phyloP scores from a whole-genome alignment of 1,284 basidiomycete genomes.

The Gomphus bonarii region DNA sequence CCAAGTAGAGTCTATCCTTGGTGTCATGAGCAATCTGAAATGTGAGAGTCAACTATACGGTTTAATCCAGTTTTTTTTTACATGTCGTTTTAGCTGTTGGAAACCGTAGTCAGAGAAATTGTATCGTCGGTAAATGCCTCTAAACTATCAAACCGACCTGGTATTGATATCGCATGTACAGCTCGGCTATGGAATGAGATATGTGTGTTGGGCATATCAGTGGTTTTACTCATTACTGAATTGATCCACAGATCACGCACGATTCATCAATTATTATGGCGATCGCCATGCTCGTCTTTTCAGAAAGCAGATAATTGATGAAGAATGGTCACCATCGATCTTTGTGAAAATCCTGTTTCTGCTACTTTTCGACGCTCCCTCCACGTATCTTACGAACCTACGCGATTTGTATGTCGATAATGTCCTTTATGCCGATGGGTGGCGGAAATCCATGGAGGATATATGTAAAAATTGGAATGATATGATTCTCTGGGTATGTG shows the following conservation, averaged over 20 bases:
- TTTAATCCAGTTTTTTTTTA: not conserved
- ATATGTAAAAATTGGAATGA: not conserved
- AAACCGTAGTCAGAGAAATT: not conserved
- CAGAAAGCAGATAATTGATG: constrained; percentile 7
- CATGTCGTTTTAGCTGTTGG: not conserved
- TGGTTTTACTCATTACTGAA: not conserved
- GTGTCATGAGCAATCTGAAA: not conserved
- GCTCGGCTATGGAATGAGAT: constrained; percentile 2
- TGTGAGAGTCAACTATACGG: not conserved
- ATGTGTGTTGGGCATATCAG: not conserved
- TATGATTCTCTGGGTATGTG: constrained; percentile 1
- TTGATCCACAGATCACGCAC: not conserved
- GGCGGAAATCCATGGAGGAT: constrained; percentile 20
- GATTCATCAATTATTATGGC: constrained; percentile 14
- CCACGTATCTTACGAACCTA: constrained; percentile 17
- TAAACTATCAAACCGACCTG: not conserved
- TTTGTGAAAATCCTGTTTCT: constrained; percentile 4
- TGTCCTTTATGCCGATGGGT: constrained; percentile 24
- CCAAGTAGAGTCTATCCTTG: not conserved
- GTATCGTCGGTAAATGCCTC: not conserved
- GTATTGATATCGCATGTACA: not conserved
- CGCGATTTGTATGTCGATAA: constrained; percentile 23
- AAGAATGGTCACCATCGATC: not conserved
- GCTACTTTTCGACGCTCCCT: constrained; percentile 23
- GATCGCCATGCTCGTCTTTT: constrained; percentile 12